phyloP scores from a whole-genome alignment of 2,329 filamentous ascomycete genomes.

The Trichoderma polysporum region DNA sequence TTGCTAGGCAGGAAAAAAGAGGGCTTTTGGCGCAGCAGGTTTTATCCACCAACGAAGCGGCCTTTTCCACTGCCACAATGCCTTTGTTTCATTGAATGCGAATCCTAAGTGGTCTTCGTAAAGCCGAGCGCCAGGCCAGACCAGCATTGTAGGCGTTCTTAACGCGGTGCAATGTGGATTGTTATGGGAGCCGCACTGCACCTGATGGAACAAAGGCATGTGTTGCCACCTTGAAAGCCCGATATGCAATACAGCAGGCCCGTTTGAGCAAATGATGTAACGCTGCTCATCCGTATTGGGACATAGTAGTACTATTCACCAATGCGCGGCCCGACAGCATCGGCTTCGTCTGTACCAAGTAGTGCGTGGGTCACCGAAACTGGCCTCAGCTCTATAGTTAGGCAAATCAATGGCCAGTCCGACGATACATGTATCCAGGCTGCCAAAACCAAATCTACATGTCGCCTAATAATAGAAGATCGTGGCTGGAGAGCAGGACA shows the following conservation, averaged over 20 bases:
- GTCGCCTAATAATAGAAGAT: background rate
- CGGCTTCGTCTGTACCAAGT: background rate
- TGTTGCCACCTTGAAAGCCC: background rate
- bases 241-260: background rate
- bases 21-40: conserved; percentile 4
- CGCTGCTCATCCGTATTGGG: conserved; percentile 10
- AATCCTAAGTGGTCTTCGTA: background rate
- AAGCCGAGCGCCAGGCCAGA: background rate
- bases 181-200: background rate
- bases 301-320: background rate
- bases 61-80: conserved; percentile 11
- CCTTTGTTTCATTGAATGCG: background rate
- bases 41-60: background rate
- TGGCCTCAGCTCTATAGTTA: background rate
- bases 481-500: background rate
- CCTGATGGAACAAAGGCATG: background rate
- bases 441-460: background rate
- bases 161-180: background rate
- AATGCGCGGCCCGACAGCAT: background rate
- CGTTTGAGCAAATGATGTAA: conserved; percentile 5
- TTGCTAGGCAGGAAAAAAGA: background rate
- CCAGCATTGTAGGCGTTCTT: background rate
- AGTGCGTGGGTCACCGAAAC: background rate
- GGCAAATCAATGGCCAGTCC: background rate
- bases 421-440: background rate